A percentile compares a stretch with the other conserved stretches of the same genome.
Evolutionary conservation across 495 filamentous ascomycete species (phyloP).

Genomic region (Hyaloscypha finlandica): DNA sequence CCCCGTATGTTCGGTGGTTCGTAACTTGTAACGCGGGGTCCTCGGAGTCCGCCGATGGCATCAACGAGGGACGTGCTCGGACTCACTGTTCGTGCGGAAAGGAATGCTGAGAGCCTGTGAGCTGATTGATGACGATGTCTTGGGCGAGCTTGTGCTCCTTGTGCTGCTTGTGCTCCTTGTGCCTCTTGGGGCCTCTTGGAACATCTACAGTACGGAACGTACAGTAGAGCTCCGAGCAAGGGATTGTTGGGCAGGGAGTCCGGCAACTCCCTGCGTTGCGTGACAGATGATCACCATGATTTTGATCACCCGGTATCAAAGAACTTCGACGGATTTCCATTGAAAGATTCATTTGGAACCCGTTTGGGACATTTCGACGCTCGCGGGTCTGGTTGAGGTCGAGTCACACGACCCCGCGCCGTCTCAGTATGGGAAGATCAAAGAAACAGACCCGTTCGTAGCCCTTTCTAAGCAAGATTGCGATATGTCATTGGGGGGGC

Average conservation of each 20-base stretch:
- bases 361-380: neutral
- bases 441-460: neutral
- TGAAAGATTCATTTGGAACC: neutral
- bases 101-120: neutral
- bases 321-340: conserved; percentile 17
- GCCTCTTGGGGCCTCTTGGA: too few relatives aligned
- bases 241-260: neutral
- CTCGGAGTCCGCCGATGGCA: neutral
- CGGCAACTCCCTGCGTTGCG: neutral
- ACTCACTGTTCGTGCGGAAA: neutral
- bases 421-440: neutral
- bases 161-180: too few relatives aligned
- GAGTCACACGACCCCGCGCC: conserved; percentile 17
- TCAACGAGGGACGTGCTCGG: conserved; percentile 1
- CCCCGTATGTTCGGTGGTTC: too few relatives aligned
- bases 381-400: neutral
- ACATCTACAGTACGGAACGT: too few relatives aligned
- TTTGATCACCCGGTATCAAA: neutral
- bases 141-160: neutral
- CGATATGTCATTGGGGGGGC: conserved; percentile 21
- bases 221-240: too few relatives aligned
- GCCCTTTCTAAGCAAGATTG: conserved; percentile 20
- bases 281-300: neutral
- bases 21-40: neutral
- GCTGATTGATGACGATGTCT: conserved; percentile 15